Evolutionary conservation across 257 asterid genomes (phyloP), one percentile per base, ranked within the genome.

Genomic region (Petunia axillaris): DNA sequence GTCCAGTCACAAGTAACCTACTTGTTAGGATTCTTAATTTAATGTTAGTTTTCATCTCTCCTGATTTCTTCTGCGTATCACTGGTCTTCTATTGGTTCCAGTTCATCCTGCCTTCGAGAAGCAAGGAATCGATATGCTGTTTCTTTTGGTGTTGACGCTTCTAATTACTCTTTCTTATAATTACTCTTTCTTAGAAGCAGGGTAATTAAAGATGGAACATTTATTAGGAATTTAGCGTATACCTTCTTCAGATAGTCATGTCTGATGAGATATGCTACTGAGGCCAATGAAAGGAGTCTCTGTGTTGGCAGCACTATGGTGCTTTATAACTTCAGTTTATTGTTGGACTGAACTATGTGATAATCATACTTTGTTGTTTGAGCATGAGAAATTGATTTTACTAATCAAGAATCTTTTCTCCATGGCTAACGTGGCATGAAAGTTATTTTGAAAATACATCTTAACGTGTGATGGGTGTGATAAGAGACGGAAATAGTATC

Each of bases 361-460:
- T 36, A 16, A 44, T 68, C n/a, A 44, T 68, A 43, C 43, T 3
- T 57, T 44, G 7, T 68, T 68, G 76, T 68, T 68, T 68, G 58
- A 25, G 58, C 2, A 4, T 44, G 73, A 64, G 11, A 64, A 64
- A 64, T 64, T 5, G 1, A 11, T 25, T 25, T 25, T 65, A 38
- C 48, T 64, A 35, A 39, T 39, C 73, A 65, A 65, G 50, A 39
- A 41, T 67, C 38, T 15, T 66, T 40, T 13, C 3, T 5, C 59
- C n/a, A 46, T 70, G n/a, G 25, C 43, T 70, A 48, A 37, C 48
- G 25, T 44, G 71, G 71, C 57, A 44, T 68, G 76, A n/a, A 16
- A n/a, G 2, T 68, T 52, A 52, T 68, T 68, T 71, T 50, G 11
- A 71, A 46, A 38, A 48, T 43, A 71, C 59, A 46, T 70, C 58